Evolutionary conservation across 495 filamentous ascomycete species (phyloP).

Genomic region (Hypoxylon perforatum): DNA sequence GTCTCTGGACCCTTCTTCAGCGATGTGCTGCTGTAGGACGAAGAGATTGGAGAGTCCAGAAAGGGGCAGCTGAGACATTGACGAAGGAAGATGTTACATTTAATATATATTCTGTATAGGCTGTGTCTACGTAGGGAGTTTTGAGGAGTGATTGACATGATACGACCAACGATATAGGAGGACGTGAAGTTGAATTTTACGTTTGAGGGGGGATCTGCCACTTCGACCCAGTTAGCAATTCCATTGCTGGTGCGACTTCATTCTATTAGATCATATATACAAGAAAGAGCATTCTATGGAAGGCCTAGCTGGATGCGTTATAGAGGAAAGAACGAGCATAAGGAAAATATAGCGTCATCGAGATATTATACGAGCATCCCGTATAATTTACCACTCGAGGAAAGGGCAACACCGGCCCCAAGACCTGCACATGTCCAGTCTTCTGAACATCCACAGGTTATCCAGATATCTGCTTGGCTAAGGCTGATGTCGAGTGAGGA

Average conservation of each 20-base stretch:
- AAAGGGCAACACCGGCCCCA: neutral
- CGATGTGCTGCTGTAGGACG: slow-evolving; percentile 9
- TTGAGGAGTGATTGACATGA: neutral
- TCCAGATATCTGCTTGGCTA: too few species aligned
- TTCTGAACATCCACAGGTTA: too few species aligned
- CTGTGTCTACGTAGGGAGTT: slow-evolving; percentile 19
- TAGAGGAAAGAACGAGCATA: neutral
- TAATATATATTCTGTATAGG: slow-evolving; percentile 32
- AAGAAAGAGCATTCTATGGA: too few species aligned
- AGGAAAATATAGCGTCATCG: neutral
- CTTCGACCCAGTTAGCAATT: neutral
- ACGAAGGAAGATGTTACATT: slow-evolving; percentile 18
- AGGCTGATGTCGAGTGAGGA: too few species aligned
- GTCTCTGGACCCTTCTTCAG: slow-evolving; percentile 3
- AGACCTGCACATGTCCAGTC: too few species aligned
- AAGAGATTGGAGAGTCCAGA: slow-evolving; percentile 12
- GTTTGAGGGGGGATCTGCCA: neutral
- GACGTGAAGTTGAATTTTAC: slow-evolving; percentile 17
- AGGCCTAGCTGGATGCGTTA: too few species aligned
- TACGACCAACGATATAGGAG: neutral
- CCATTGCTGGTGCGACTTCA: neutral
- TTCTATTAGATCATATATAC: too few species aligned
- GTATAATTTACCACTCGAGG: too few species aligned
- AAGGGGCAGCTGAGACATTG: slow-evolving; percentile 21
- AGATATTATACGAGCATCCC: neutral